A percentile compares a stretch with the other conserved stretches of the same genome.
phyloP scores from a whole-genome alignment of 345 rosid genomes.

The Citrus australasica region DNA sequence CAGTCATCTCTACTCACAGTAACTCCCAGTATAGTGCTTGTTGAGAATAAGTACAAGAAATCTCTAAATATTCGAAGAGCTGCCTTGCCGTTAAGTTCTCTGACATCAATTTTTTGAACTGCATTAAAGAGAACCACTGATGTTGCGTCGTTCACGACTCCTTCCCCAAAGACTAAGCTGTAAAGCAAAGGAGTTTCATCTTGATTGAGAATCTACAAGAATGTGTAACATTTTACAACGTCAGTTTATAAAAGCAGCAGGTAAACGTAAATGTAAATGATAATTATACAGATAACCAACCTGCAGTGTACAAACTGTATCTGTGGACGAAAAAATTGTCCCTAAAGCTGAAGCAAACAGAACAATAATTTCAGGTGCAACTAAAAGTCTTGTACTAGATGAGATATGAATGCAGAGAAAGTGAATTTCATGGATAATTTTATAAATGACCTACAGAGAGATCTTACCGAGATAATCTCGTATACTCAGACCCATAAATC shows the following conservation, averaged over 20 bases:
- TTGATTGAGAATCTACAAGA: constrained; percentile 74
- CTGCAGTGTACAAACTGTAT: constrained; percentile 95
- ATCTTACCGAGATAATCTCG: constrained; percentile 72
- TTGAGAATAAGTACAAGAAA: constrained; percentile 67
- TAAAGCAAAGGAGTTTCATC: constrained; percentile 83
- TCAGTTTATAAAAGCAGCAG: neutral
- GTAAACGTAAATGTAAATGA: constrained; percentile 3
- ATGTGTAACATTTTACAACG: neutral
- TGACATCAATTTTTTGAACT: constrained; percentile 66
- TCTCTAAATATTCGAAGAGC: constrained; percentile 46
- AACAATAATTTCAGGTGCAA: constrained; percentile 13
- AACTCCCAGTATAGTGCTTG: constrained; percentile 79
- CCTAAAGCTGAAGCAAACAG: constrained; percentile 62
- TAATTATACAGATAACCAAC: constrained; percentile 28
- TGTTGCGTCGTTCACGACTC: constrained; percentile 94
- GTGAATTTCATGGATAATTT: neutral
- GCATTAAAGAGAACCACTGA: constrained; percentile 83
- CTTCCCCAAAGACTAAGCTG: constrained; percentile 94
- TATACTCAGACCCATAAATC: constrained; percentile 50
- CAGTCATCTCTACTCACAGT: constrained; percentile 37
- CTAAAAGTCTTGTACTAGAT: neutral
- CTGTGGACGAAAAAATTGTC: constrained; percentile 87
- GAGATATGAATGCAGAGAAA: neutral
- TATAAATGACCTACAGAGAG: neutral
- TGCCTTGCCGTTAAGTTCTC: constrained; percentile 38